Base-by-base conservation (phyloP, 805 yeast species). In the Maudiozyma pseudohumilis region DNA sequence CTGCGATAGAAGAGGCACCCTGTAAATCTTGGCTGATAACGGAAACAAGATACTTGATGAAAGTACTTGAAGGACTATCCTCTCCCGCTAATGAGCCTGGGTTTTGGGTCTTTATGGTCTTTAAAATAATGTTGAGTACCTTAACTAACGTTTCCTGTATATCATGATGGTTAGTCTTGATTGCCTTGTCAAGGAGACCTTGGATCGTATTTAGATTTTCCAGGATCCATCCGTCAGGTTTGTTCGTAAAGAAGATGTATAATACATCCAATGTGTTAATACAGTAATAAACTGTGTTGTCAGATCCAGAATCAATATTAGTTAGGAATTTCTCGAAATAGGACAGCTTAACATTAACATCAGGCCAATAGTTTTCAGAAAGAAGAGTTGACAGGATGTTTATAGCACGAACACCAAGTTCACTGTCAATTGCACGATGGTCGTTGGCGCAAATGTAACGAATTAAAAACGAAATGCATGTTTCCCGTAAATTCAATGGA, bases 261-360 rank as follows among this genome's bases (percentile, higher is more conserved):
- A 92, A 67, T 0, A 92, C 96, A 55, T 86, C 95, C 35, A 94
- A 62, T 0, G 98, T 95, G 60, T 92, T 94, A 50, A 88, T 65
- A 48, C 95, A 83, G 48, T 82, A 80, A 2, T 87, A 85, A 18
- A 86, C 56, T 29, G 82, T 69, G 42, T 78, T 78, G 25, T 76
- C 70, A 11, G 86, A 72, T 26, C 71, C 74, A 40, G 82, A 64
- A 45, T 89, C 96, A 39, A 84, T 77, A 22, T 84, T 77, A 15
- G 83, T 75, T 38, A 92, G 63, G 50, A 87, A 84, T 44, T 92
- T 77, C 47, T 92, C 98, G 53, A 92, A 92, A 59, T 84, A 87
- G 1, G 80, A 73, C 24, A 92, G 66, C 49, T 85, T 85, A 15
- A 92, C 87, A n/a, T 79, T 72, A 6, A 86, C 94, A 47, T 86